These are phyloP conservation scores for Choanephora cucurbitarum DNA, from an alignment of 371 early-diverging fungal species.

Conservation along the genomic window DNA sequence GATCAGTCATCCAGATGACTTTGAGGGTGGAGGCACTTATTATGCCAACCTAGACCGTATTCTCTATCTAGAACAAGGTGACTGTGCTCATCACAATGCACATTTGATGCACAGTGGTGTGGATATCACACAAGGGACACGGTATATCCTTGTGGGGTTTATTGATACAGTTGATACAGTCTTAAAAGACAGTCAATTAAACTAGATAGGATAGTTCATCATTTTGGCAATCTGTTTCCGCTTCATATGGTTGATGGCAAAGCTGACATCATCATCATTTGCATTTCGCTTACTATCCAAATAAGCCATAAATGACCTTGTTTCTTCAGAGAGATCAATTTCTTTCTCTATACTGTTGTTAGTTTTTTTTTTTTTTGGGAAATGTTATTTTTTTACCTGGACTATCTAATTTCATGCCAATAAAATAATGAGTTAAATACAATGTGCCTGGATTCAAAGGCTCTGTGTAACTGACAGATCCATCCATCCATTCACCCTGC, in stretches of 20 bases:
- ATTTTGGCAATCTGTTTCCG: conserved; percentile 12
- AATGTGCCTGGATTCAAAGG: conserved; percentile 29
- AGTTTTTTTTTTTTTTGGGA: background rate
- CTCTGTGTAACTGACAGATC: conserved; percentile 5
- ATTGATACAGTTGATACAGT: conserved; percentile 57
- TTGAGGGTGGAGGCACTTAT: conserved; percentile 63
- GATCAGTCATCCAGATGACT: conserved; percentile 52
- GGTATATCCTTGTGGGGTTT: conserved; percentile 59
- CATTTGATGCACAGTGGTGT: conserved; percentile 51
- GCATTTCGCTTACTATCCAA: conserved; percentile 23
- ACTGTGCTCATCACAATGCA: conserved; percentile 56
- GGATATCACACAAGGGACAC: conserved; percentile 45
- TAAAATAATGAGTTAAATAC: conserved; percentile 27
- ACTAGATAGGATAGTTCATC: background rate
- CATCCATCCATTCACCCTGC: conserved; percentile 9
- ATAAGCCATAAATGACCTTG: conserved; percentile 10
- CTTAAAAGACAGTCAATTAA: conserved; percentile 22
- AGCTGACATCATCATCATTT: conserved; percentile 30
- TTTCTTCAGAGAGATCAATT: conserved; percentile 21
- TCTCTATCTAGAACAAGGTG: conserved; percentile 45
- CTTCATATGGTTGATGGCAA: conserved; percentile 15
- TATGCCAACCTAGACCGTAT: conserved; percentile 38
- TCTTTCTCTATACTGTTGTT: background rate
- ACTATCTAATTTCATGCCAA: conserved; percentile 24
- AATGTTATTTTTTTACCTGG: conserved; percentile 10